phyloP scores from a whole-genome alignment of 257 asterid genomes.

The Nicotiana noctiflora region DNA sequence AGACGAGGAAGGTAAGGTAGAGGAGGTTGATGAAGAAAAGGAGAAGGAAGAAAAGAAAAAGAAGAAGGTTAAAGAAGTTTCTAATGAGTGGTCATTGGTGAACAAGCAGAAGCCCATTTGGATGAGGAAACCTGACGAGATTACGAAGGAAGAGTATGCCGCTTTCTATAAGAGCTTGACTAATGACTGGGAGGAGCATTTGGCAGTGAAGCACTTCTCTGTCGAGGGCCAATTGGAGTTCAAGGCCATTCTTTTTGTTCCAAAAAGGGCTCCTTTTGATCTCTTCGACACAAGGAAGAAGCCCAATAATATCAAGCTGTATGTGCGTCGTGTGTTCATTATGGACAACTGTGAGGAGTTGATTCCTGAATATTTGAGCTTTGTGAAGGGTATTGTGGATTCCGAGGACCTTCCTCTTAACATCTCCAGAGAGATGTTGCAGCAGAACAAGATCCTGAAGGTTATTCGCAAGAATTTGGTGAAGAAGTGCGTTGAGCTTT shows the following conservation, averaged over 20 bases:
- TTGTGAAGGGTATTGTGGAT: too few relatives aligned
- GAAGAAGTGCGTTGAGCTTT: too few relatives aligned
- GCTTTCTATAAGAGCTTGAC: constrained; percentile 57
- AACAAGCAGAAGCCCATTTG: constrained; percentile 60
- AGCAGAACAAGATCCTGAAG: too few relatives aligned
- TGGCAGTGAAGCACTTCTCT: constrained; percentile 52
- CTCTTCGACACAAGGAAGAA: too few relatives aligned
- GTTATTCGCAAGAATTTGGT: too few relatives aligned
- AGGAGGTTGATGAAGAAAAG: constrained; percentile 47
- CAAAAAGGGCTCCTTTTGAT: constrained; percentile 15
- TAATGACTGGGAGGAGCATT: constrained; percentile 58
- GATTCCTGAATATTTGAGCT: too few relatives aligned
- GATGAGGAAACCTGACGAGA: constrained; percentile 62
- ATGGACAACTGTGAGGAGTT: too few relatives aligned
- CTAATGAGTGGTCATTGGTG: constrained; percentile 44
- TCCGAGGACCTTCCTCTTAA: too few relatives aligned
- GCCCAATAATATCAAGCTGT: too few relatives aligned
- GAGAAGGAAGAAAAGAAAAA: constrained; percentile 45
- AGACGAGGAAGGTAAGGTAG: constrained; percentile 53
- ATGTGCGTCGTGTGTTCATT: too few relatives aligned
- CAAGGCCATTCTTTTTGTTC: constrained; percentile 50
- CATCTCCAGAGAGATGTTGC: too few relatives aligned
- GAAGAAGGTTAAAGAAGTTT: constrained; percentile 53
- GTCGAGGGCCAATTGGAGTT: constrained; percentile 61
- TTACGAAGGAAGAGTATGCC: constrained; percentile 51